A percentile compares a stretch with the other conserved stretches of the same genome.
Evolutionary conservation across 495 filamentous ascomycete genomes (phyloP).

Genomic region (Podospora fimiseda): DNA sequence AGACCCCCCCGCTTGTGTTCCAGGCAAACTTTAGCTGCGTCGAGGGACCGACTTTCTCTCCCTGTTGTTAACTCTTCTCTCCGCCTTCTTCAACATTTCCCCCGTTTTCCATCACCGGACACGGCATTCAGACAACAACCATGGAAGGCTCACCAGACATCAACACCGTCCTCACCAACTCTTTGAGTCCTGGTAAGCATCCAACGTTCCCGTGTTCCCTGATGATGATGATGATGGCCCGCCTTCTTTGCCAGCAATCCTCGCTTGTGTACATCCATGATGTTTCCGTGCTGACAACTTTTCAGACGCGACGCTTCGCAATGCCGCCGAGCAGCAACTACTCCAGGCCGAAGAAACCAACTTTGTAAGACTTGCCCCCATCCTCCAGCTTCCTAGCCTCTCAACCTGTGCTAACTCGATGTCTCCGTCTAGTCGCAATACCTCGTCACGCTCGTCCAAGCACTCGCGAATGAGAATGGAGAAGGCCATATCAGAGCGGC

Average conservation of each 20-base stretch:
- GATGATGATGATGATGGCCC: too few species aligned
- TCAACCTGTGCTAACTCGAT: slow-evolving; percentile 13
- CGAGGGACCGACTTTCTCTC: slow-evolving; percentile 26
- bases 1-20: slow-evolving; percentile 28
- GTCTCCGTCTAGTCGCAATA: slow-evolving; percentile 64
- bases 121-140: slow-evolving; percentile 22
- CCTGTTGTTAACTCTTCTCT: slow-evolving; percentile 21
- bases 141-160: slow-evolving; percentile 49
- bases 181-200: slow-evolving; percentile 76
- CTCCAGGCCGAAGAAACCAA: slow-evolving; percentile 84
- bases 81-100: slow-evolving; percentile 14
- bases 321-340: slow-evolving; percentile 89
- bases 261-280: slow-evolving; percentile 11
- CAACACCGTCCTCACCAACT: slow-evolving; percentile 75
- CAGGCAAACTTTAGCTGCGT: slow-evolving; percentile 33
- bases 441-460: slow-evolving; percentile 80
- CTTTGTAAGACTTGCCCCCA: slow-evolving; percentile 60
- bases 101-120: slow-evolving; percentile 24
- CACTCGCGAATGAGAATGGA: slow-evolving; percentile 84
- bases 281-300: slow-evolving; percentile 15
- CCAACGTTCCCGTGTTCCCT: slow-evolving; percentile 9
- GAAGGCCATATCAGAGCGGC: slow-evolving; percentile 79
- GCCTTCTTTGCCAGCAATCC: not conserved
- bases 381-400: not conserved
- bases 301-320: slow-evolving; percentile 79